Base-by-base conservation (phyloP, 2,329 filamentous ascomycete species). In the Dothideomycetes sp. region DNA sequence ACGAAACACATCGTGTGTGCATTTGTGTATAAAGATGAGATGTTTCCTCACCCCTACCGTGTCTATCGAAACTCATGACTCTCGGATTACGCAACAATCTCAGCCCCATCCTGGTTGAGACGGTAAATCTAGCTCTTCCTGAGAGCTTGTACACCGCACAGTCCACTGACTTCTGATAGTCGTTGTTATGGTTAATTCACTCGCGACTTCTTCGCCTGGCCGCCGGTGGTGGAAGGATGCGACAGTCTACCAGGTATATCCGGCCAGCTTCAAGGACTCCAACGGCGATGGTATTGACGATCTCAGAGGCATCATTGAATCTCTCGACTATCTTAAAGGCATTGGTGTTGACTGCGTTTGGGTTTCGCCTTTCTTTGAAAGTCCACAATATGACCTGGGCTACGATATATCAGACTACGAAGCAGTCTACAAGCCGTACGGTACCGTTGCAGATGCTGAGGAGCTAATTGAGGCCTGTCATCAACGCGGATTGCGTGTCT, bases 191-290 rank as follows among this genome's bases (percentile, higher is more conserved):
- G n/a, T n/a, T n/a, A n/a, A n/a, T n/a, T n/a, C n/a, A n/a, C n/a
- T n/a, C n/a, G n/a, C n/a, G n/a, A n/a, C n/a, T n/a, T n/a, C n/a
- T n/a, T n/a, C n/a, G n/a, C n/a, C n/a, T n/a, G n/a, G n/a, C n/a
- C n/a, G n/a, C n/a, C n/a, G n/a, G n/a, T 78, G 73, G 73, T 78
- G 75, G 75, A 76, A 77, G 48, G 72, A 77, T 53, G 68, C 65
- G 37, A 64, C 69, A 7, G 70, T 77, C 16, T 79, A 79, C 52
- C 73, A 79, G 47, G 69, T 79, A 45, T 79, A 77, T 52, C 72
- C 73, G 2, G 68, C 74, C n/a, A 74, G 70, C 18, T 78, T 77
- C 60, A 68, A 73, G 45, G 73, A 77, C 52, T 69, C 68, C 31
- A 75, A 69, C 15, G 70, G 68, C 31, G 67, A 72, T 41, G 73